Percentiles rank a stretch among this genome's conserved stretches.
Evolutionary conservation across 1,284 basidiomycete genomes (phyloP).

Genomic region (Apiotrichum domesticum): DNA sequence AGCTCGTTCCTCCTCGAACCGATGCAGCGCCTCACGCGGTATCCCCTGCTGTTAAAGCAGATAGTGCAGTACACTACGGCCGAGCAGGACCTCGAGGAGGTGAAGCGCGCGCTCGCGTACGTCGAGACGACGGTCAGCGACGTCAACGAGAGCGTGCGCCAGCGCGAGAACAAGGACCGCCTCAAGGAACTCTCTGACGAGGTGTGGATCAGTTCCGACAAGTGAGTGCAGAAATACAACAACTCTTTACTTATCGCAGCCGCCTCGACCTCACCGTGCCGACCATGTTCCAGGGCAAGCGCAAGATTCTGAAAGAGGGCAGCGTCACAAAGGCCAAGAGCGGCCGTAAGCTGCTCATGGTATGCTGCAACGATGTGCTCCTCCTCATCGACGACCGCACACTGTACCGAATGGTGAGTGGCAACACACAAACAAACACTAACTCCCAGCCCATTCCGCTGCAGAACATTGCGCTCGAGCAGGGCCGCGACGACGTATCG

Average conservation of each 20-base stretch:
- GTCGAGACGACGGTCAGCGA: conserved; percentile 67
- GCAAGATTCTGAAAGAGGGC: conserved; percentile 74
- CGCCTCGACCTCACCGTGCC: conserved; percentile 84
- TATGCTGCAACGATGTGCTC: conserved; percentile 73
- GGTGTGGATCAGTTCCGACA: conserved; percentile 74
- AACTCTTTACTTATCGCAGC: conserved; percentile 43
- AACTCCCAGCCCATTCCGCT: conserved; percentile 43
- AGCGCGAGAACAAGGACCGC: conserved; percentile 71
- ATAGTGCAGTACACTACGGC: conserved; percentile 72
- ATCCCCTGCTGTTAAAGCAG: conserved; percentile 77
- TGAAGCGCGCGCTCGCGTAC: conserved; percentile 57
- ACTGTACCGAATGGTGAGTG: conserved; percentile 70
- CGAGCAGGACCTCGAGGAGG: conserved; percentile 52
- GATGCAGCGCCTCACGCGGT: conserved; percentile 92
- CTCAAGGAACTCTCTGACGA: conserved; percentile 66
- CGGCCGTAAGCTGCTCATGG: conserved; percentile 66
- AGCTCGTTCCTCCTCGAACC: conserved; percentile 85
- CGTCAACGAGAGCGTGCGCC: conserved; percentile 85
- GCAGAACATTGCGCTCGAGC: conserved; percentile 33
- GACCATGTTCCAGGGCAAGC: conserved; percentile 68
- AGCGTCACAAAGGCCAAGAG: conserved; percentile 73
- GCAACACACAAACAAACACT: conserved; percentile 51
- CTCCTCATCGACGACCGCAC: conserved; percentile 67
- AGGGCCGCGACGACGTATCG: conserved; percentile 55
- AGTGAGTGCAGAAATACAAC: conserved; percentile 50